phyloP scores from a whole-genome alignment of 2,329 filamentous ascomycete species.

The Aspergillus sp. region DNA sequence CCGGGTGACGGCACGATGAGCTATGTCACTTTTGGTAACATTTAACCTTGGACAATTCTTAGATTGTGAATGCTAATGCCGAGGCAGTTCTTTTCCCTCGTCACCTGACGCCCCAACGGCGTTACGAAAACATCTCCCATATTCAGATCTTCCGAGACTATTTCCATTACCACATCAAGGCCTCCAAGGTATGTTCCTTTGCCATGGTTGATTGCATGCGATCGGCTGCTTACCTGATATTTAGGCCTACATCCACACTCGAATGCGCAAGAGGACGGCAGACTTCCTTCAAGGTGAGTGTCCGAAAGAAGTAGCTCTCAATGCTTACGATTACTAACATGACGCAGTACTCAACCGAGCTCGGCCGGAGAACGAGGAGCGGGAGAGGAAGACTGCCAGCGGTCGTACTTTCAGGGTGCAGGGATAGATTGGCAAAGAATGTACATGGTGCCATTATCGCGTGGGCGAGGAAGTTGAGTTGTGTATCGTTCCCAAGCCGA shows the following conservation, averaged over 20 bases:
- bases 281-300: constrained; percentile 91
- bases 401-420: constrained; percentile 83
- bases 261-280: constrained; percentile 95
- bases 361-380: constrained; percentile 91
- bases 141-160: constrained; percentile 99
- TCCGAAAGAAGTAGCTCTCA: neutral
- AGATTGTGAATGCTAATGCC: constrained; percentile 13
- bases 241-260: constrained; percentile 92
- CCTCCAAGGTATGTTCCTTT: constrained; percentile 68
- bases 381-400: constrained; percentile 96
- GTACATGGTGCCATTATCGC: constrained; percentile 26
- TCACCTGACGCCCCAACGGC: constrained; percentile 84
- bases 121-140: constrained; percentile 94
- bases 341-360: constrained; percentile 84
- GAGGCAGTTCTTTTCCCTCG: constrained; percentile 83
- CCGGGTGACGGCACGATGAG: constrained; percentile 82
- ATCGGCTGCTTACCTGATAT: constrained; percentile 9
- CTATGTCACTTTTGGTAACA: constrained; percentile 93
- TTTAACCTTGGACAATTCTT: neutral
- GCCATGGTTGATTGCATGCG: neutral
- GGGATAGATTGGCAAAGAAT: constrained; percentile 32
- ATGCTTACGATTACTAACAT: constrained; percentile 33
- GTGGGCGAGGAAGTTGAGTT: constrained; percentile 14
- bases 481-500: constrained; percentile 8
- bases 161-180: constrained; percentile 99